Evolutionary conservation across 495 filamentous ascomycete genomes (phyloP), one percentile per base, ranked within the genome.

Genomic region (Daldinia vernicosa): DNA sequence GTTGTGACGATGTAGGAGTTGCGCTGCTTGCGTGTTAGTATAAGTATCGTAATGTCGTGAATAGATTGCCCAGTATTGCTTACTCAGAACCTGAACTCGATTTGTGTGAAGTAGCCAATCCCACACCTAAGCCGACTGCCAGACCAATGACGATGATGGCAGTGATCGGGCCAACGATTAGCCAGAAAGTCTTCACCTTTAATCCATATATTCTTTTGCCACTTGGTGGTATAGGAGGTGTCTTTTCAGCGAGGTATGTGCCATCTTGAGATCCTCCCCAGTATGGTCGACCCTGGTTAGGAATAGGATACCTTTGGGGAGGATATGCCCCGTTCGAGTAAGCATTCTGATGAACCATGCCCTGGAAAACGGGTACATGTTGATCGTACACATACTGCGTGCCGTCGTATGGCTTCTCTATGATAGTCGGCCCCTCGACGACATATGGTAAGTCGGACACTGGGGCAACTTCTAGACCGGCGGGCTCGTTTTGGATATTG

Each of bases 121-220:
- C 66, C 2, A 75, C 66, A 2, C 78, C 78, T 6, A 80, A 54
- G 2, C 78, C 78, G 7, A 79, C 67, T 2, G 77, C 78, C 9
- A 77, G 51, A 11, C 77, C 77, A 14, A 79, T 47, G 22, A 70
- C 71, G 26, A 75, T 59, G 6, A 80, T 62, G 7, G 61, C 67
- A 8, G 76, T 15, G 11, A 80, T 70, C 0, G 74, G 57, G 0
- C 57, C 69, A 24, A 79, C 39, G 28, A 76, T 67, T 9, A 74
- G 22, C 69, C 71, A 78, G 58, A 77, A 77, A 0, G 24, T 68
- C 17, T 60, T 71, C 37, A 52, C 45, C 28, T 40, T 75, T 43
- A 75, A 30, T 24, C 63, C 76, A 9, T 66, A 51, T 45, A 71
- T 66, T 51, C 5, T 69, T 22, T 40, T 30, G 19, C 24, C 4